Conservation (phyloP, 73 alveolate genomes). For the Paramecium sexaurelia region DNA sequence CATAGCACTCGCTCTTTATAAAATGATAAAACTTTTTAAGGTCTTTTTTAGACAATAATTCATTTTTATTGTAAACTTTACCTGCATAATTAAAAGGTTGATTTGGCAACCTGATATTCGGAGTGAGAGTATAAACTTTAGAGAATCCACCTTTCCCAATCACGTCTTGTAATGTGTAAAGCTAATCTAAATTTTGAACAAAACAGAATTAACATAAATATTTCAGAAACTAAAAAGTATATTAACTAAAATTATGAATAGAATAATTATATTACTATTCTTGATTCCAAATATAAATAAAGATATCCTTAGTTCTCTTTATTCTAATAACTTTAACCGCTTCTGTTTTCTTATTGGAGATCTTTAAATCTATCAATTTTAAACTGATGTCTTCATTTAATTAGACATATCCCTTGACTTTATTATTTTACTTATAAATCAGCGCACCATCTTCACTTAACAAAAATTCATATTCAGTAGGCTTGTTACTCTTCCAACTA, state of each 20-base stretch:
- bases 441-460: conserved; percentile 26
- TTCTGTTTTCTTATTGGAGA: neutral
- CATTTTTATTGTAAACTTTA: conserved; percentile 10
- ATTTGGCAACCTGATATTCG: neutral
- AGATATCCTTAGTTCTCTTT: neutral
- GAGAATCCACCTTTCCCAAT: conserved; percentile 55
- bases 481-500: conserved; percentile 11
- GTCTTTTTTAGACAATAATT: neutral
- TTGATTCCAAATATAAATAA: neutral
- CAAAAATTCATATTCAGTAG: conserved; percentile 4
- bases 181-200: conserved; percentile 10
- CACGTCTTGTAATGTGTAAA: neutral
- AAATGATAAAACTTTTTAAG: neutral
- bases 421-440: neutral
- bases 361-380: neutral
- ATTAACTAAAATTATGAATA: neutral
- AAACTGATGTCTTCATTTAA: neutral
- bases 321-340: neutral
- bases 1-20: neutral
- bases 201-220: neutral
- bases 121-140: neutral
- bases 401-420: neutral
- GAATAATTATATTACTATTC: neutral
- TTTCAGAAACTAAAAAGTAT: neutral
- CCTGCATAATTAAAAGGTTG: conserved; percentile 14